phyloP scores from a whole-genome alignment of 306 rosid species.

The Lathyrus aphaca region DNA sequence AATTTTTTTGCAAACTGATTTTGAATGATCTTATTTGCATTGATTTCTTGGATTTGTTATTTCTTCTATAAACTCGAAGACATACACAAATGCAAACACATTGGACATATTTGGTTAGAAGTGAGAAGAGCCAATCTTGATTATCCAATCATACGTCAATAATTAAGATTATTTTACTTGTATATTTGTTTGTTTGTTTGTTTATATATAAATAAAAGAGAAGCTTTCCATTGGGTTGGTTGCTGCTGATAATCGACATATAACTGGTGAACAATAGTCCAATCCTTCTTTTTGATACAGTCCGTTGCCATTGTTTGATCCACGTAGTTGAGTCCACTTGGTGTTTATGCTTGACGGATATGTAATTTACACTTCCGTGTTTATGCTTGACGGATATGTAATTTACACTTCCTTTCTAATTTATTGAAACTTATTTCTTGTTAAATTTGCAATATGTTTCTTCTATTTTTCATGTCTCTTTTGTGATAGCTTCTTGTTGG shows the following conservation, averaged over 20 bases:
- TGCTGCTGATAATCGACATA: background rate
- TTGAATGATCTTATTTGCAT: constrained; percentile 1
- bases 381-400: constrained; percentile 24
- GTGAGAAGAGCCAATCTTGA: background rate
- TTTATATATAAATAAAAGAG: background rate
- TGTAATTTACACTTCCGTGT: constrained; percentile 1
- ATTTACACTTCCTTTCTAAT: background rate
- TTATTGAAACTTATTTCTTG: constrained; percentile 30
- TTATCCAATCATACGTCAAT: background rate
- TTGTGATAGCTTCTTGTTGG: constrained; percentile 12
- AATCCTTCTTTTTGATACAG: background rate
- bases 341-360: constrained; percentile 21
- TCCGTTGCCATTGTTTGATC: background rate
- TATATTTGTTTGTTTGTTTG: background rate
- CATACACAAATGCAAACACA: background rate
- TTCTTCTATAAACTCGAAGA: background rate
- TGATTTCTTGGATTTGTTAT: constrained; percentile 8
- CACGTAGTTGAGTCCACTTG: background rate
- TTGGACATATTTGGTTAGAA: background rate
- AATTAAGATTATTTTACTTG: background rate
- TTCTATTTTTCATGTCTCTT: constrained; percentile 10
- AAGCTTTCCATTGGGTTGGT: background rate
- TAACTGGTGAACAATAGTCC: background rate
- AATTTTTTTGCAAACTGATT: background rate
- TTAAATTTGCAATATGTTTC: constrained; percentile 13